Base-by-base conservation (phyloP, 2,329 filamentous ascomycete species). In the Cryphonectria parasitica region DNA sequence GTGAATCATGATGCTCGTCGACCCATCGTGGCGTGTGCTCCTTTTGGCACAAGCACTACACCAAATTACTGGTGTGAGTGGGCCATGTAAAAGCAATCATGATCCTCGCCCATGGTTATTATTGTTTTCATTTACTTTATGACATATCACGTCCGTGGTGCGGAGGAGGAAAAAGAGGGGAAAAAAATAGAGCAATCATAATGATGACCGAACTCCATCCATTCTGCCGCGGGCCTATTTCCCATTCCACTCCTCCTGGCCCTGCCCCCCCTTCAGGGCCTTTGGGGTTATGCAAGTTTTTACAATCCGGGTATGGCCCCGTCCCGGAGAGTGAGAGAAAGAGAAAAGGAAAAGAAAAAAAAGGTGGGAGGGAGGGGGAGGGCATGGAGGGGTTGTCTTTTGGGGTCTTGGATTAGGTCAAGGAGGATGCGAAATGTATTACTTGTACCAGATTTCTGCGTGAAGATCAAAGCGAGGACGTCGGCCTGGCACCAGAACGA, bases 71-170 rank as follows among this genome's bases (percentile, higher is more conserved):
- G 28, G 31, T 61, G 58, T 39, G 34, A 61, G 58, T 61, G 58
- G 58, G 58, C 54, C 54, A n/a, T 31, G 58, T 39, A 39, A 19
- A 19, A 39, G 58, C 22, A 39, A 31, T n/a, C n/a, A n/a, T 22
- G 39, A 25, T 25, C 19, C 28, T 56, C 52, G 13, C 41, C 66
- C 41, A 22, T 15, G 66, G 7, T 61, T 45, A 19, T 45, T 45
- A 39, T 10, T 39, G 2, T 45, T 7, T 45, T n/a, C 10, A 11
- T 11, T 49, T 63, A 11, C 3, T 49, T 63, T 62, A 31, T 68
- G 66, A 68, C 28, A 19, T 22, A 52, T 64, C 63, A 64, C 17
- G 41, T 64, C 34, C 60, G 63, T 64, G 43, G 63, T 43, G 17
- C n/a, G 43, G 34, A 34, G 60, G 45, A 49, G 45, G 45, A 34